Conservation (phyloP, 2,329 filamentous ascomycete species). For the Trichoderma koningiopsis region DNA sequence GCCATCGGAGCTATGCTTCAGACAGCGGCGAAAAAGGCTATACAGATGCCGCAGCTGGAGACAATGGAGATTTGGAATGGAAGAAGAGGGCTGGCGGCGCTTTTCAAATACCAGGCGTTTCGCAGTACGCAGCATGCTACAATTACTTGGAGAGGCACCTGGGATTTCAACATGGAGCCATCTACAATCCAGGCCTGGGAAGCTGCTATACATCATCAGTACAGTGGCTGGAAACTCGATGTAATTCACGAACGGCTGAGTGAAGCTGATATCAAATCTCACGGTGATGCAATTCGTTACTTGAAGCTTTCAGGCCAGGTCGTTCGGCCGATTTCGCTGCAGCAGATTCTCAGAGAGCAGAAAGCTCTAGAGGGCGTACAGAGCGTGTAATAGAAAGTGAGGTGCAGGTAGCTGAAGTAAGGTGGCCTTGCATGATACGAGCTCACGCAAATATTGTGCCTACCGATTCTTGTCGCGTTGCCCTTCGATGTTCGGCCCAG, state of each 20-base stretch:
- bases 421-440: too few species aligned
- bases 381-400: background rate
- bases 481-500: too few species aligned
- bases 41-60: too few species aligned
- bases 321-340: slow-evolving; percentile 28
- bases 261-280: slow-evolving; percentile 23
- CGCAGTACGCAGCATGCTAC: too few species aligned
- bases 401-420: background rate
- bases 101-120: too few species aligned
- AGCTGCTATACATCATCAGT: slow-evolving; percentile 17
- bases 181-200: slow-evolving; percentile 30
- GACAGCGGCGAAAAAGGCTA: too few species aligned
- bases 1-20: slow-evolving; percentile 29
- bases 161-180: slow-evolving; percentile 7
- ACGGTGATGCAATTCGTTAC: slow-evolving; percentile 29
- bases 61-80: too few species aligned
- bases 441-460: too few species aligned
- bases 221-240: slow-evolving; percentile 2
- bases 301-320: slow-evolving; percentile 26
- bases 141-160: too few species aligned
- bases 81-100: too few species aligned
- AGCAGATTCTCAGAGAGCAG: slow-evolving; percentile 27
- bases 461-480: too few species aligned
- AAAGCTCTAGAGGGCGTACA: slow-evolving; percentile 1
- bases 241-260: slow-evolving; percentile 26